Evolutionary conservation across 441 rosid genomes (phyloP).

Genomic region (Capsella rubella): DNA sequence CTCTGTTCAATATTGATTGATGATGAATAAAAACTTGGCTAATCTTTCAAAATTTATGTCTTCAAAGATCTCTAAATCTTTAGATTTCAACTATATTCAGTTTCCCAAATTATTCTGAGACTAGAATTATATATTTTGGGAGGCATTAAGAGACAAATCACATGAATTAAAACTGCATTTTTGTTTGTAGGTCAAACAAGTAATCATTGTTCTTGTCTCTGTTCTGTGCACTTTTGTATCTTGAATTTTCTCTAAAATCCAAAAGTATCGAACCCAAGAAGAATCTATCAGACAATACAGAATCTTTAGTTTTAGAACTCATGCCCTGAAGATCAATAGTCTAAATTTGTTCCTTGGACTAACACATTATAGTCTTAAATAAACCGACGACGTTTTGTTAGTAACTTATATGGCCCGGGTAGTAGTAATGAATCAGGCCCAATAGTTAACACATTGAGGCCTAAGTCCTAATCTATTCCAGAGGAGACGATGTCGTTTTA

Average conservation of each 20-base stretch:
- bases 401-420: not conserved
- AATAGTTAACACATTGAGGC: not conserved
- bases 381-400: not conserved
- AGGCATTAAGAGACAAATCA: not conserved
- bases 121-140: not conserved
- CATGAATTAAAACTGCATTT: not conserved
- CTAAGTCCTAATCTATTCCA: not conserved
- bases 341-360: not conserved
- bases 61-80: not conserved
- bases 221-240: not conserved
- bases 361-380: not conserved
- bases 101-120: slow-evolving; percentile 1
- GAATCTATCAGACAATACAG: not conserved
- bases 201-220: not conserved
- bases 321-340: not conserved
- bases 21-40: slow-evolving; percentile 29
- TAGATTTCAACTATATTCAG: slow-evolving; percentile 30
- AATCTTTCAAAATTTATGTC: slow-evolving; percentile 16
- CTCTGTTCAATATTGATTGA: not conserved
- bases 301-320: not conserved
- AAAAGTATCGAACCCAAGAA: not conserved
- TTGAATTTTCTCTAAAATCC: not conserved
- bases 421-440: not conserved
- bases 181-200: slow-evolving; percentile 2
- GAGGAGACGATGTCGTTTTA: slow-evolving; percentile 1